Conservation (phyloP, 306 rosid genomes). For the Ceratonia siliqua region DNA sequence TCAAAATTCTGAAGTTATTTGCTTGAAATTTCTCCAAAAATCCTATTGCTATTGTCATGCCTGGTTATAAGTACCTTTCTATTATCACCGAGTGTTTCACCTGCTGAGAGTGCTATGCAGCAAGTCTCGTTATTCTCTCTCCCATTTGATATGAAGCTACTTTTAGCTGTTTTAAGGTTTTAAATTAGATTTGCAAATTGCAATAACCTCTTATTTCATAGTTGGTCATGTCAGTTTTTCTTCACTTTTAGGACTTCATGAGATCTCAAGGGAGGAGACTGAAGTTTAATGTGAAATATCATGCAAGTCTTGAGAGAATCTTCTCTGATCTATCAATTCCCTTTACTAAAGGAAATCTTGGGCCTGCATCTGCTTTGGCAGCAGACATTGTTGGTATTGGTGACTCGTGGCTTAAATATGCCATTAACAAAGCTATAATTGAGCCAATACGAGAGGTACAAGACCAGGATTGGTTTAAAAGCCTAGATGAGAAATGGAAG, state of each 20-base stretch:
- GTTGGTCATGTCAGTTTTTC: conserved; percentile 23
- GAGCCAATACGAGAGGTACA: conserved; percentile 75
- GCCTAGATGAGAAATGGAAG: conserved; percentile 81
- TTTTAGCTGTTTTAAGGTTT: background rate
- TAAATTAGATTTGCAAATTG: conserved; percentile 1
- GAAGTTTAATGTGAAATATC: conserved; percentile 60
- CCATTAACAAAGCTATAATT: conserved; percentile 65
- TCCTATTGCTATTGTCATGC: background rate
- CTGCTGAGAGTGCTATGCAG: background rate
- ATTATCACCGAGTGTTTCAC: background rate
- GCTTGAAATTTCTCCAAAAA: conserved; percentile 4
- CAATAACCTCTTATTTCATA: background rate
- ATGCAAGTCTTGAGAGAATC: conserved; percentile 64
- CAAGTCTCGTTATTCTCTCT: conserved; percentile 19
- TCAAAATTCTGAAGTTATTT: conserved; percentile 1
- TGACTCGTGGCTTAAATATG: conserved; percentile 85
- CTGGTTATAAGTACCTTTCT: background rate
- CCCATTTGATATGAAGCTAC: conserved; percentile 12
- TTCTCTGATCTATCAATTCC: conserved; percentile 65
- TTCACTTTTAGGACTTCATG: conserved; percentile 69
- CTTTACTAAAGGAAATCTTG: conserved; percentile 48
- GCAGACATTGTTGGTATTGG: conserved; percentile 84
- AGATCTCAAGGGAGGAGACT: conserved; percentile 80
- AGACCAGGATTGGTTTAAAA: conserved; percentile 87
- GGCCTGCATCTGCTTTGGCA: conserved; percentile 65